Conservation (phyloP, 331 rosid species). For the Prunus yedoensis region DNA sequence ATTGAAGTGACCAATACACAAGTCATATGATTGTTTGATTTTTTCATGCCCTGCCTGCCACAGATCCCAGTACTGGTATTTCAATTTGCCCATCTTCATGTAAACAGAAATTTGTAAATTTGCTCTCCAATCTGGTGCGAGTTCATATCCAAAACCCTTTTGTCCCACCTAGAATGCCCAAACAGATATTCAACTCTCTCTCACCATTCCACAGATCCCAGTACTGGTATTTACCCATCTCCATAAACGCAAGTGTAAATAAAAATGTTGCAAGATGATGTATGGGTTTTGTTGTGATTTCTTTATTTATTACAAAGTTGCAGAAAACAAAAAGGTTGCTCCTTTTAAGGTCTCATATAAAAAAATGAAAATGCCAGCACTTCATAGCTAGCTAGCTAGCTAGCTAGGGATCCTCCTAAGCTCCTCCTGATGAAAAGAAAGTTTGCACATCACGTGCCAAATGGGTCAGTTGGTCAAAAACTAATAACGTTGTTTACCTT, state of each 20-base stretch:
- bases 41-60: not conserved
- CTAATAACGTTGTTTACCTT: constrained; percentile 22
- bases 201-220: not conserved
- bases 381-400: not conserved
- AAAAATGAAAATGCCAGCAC: constrained; percentile 6
- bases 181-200: not conserved
- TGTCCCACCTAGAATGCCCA: not conserved
- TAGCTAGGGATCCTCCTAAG: constrained; percentile 28
- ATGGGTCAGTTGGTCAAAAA: constrained; percentile 35
- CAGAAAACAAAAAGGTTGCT: constrained; percentile 18
- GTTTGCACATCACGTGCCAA: constrained; percentile 19
- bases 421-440: not conserved
- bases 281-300: no score
- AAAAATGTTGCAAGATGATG: no score
- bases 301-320: not conserved
- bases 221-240: no score
- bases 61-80: constrained; percentile 2
- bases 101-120: not conserved
- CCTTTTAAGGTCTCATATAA: constrained; percentile 2
- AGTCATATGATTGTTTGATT: not conserved
- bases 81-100: not conserved
- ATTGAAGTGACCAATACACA: not conserved
- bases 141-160: not conserved
- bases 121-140: not conserved
- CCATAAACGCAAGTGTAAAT: no score